A percentile compares a stretch with the other conserved stretches of the same genome.
These are phyloP conservation scores for Phyllosticta citriasiana DNA, from an alignment of 2,329 filamentous ascomycete species.

Conservation along the genomic window DNA sequence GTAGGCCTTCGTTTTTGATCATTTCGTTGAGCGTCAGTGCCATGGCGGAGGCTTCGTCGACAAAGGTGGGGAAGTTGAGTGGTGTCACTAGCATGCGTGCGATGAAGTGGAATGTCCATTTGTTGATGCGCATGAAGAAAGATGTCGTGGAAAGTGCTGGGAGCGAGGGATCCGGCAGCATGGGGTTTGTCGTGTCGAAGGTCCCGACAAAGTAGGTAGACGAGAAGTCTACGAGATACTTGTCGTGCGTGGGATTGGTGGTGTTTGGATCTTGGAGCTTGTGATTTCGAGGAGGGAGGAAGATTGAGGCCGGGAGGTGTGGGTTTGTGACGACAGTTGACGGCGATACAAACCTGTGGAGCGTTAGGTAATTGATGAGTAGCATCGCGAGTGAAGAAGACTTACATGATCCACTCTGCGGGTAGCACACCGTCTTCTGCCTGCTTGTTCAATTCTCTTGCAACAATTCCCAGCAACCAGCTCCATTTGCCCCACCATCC, in stretches of 20 bases:
- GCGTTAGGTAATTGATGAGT: background rate
- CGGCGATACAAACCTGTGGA: constrained; percentile 17
- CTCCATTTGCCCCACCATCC: constrained; percentile 28
- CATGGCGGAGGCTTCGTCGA: constrained; percentile 33
- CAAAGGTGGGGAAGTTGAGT: constrained; percentile 13
- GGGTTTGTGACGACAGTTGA: constrained; percentile 21
- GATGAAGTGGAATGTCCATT: constrained; percentile 16
- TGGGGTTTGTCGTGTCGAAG: constrained; percentile 17
- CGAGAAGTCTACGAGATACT: constrained; percentile 14
- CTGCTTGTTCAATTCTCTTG: constrained; percentile 20
- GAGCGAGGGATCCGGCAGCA: constrained; percentile 13
- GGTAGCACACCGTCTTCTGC: constrained; percentile 10
- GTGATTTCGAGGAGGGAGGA: constrained; percentile 20
- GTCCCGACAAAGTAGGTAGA: constrained; percentile 17
- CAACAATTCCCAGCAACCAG: constrained; percentile 19
- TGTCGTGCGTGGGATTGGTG: constrained; percentile 15
- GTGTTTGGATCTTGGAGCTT: constrained; percentile 22
- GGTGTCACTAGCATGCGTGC: constrained; percentile 15
- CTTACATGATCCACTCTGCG: constrained; percentile 23
- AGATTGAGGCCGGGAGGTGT: constrained; percentile 20
- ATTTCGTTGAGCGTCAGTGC: constrained; percentile 19
- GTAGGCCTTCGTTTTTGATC: background rate
- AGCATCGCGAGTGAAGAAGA: background rate
- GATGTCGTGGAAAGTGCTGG: constrained; percentile 18
- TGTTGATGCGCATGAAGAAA: constrained; percentile 22